Conservation (phyloP, 768 basidiomycete genomes). For the Lactarius trivialis region DNA sequence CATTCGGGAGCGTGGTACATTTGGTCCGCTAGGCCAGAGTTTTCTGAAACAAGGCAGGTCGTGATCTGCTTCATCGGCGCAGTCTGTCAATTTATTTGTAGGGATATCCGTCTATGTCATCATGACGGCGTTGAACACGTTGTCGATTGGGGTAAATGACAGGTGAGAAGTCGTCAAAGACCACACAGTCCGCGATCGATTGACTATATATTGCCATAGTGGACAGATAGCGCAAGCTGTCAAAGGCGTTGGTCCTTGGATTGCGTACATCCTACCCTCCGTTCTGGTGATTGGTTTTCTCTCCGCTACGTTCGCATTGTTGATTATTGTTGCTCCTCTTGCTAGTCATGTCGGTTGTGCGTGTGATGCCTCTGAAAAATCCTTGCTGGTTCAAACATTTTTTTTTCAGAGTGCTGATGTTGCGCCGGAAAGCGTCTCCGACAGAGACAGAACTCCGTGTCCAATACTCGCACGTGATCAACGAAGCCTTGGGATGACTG, state of each 20-base stretch:
- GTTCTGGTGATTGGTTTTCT: conserved; percentile 6
- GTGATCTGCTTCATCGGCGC: background rate
- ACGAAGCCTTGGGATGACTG: conserved; percentile 15
- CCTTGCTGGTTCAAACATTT: background rate
- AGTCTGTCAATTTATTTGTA: background rate
- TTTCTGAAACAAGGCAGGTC: conserved; percentile 20
- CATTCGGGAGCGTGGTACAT: conserved; percentile 8
- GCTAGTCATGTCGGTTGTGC: conserved; percentile 17
- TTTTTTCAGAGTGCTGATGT: conserved; percentile 9
- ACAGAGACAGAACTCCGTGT: conserved; percentile 14
- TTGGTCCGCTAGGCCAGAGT: conserved; percentile 11
- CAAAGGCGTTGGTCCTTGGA: conserved; percentile 15
- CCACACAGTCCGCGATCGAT: background rate
- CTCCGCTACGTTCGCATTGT: background rate
- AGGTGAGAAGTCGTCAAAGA: conserved; percentile 4
- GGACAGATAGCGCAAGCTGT: too few species aligned
- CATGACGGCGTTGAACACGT: conserved; percentile 17
- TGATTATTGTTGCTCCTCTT: background rate
- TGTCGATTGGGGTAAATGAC: conserved; percentile 17
- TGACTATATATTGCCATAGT: conserved; percentile 1
- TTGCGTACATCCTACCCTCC: conserved; percentile 18
- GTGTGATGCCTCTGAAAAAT: background rate
- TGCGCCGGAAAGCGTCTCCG: conserved; percentile 16
- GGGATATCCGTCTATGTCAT: conserved; percentile 19
- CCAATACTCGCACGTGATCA: conserved; percentile 4